Percentiles rank a stretch among this genome's conserved stretches.
phyloP scores from a whole-genome alignment of 2,329 filamentous ascomycete genomes.

The Chalara sp. region DNA sequence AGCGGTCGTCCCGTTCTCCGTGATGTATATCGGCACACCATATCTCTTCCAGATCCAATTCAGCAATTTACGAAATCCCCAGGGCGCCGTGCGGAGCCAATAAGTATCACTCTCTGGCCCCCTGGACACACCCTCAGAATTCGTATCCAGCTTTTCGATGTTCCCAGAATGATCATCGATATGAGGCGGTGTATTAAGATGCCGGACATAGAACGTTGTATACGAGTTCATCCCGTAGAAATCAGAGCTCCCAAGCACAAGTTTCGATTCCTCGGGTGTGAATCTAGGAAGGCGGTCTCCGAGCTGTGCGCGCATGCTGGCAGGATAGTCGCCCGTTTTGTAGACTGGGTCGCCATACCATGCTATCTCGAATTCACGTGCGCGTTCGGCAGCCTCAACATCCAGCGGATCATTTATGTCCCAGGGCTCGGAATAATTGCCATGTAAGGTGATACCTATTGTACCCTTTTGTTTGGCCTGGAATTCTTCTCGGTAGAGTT shows the following conservation, averaged over 20 bases:
- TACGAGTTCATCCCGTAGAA: slow-evolving; percentile 95
- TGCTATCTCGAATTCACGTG: slow-evolving; percentile 76
- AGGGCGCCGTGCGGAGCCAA: slow-evolving; percentile 70
- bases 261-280: slow-evolving; percentile 56
- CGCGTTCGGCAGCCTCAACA: slow-evolving; percentile 66
- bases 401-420: slow-evolving; percentile 68
- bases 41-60: slow-evolving; percentile 75
- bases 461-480: slow-evolving; percentile 63
- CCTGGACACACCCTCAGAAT: slow-evolving; percentile 65
- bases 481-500: slow-evolving; percentile 74
- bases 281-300: slow-evolving; percentile 71
- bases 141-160: slow-evolving; percentile 62
- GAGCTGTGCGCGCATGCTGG: slow-evolving; percentile 74
- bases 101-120: slow-evolving; percentile 73
- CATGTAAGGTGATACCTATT: slow-evolving; percentile 82
- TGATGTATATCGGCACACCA: slow-evolving; percentile 73
- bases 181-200: slow-evolving; percentile 54
- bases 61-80: slow-evolving; percentile 70
- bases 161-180: slow-evolving; percentile 67
- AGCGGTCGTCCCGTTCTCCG: slow-evolving; percentile 79
- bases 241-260: slow-evolving; percentile 76
- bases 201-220: slow-evolving; percentile 76
- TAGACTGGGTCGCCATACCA: slow-evolving; percentile 88
- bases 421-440: slow-evolving; percentile 60
- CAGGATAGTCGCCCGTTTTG: slow-evolving; percentile 68